phyloP scores from a whole-genome alignment of 176 grass and related monocot genomes.

The Rhynchospora tenuis region DNA sequence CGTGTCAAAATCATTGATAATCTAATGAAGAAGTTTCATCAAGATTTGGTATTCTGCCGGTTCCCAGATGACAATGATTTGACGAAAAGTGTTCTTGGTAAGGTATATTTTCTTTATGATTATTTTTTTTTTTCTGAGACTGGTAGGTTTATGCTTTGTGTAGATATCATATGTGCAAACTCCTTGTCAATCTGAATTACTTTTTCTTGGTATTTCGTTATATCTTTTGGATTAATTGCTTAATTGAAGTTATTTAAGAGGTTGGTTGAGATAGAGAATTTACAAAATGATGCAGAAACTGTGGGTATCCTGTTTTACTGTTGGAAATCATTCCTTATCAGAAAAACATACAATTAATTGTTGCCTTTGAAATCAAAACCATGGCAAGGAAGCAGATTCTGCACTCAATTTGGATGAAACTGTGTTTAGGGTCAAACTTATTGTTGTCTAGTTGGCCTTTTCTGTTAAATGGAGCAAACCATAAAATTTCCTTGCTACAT shows the following conservation, averaged over 20 bases:
- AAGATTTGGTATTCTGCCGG: slow-evolving; percentile 87
- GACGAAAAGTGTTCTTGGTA: slow-evolving; percentile 61
- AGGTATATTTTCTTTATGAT: slow-evolving; percentile 18
- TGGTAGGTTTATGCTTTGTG: neutral
- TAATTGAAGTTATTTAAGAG: neutral
- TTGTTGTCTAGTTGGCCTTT: neutral
- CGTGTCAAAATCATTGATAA: slow-evolving; percentile 61
- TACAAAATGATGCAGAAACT: neutral
- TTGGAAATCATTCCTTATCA: neutral
- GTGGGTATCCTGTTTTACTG: neutral
- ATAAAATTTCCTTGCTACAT: neutral
- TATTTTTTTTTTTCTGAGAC: neutral
- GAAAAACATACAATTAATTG: neutral
- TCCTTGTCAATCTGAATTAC: neutral
- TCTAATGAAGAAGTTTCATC: slow-evolving; percentile 87
- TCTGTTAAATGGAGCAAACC: neutral
- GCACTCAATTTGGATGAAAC: neutral
- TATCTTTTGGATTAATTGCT: neutral
- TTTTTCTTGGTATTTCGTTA: neutral
- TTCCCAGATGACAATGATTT: slow-evolving; percentile 70
- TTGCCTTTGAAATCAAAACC: neutral
- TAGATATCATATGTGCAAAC: neutral
- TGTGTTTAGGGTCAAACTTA: neutral
- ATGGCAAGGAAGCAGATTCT: neutral
- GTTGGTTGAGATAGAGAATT: neutral